Evolutionary conservation across 345 rosid genomes (phyloP).

Genomic region (Kernera saxatilis): DNA sequence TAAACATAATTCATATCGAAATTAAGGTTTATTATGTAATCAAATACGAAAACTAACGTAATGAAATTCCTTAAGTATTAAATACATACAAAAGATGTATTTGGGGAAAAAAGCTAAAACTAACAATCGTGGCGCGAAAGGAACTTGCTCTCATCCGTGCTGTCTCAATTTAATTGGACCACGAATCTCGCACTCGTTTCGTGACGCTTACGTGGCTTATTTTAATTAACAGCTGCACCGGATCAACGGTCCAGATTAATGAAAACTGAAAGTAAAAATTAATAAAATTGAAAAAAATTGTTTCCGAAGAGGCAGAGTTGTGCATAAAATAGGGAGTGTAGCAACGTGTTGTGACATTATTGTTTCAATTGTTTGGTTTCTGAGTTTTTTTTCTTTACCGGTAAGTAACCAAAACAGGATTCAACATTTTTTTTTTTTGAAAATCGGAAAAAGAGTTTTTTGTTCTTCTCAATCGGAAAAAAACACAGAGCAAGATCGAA

Average conservation of each 20-base stretch:
- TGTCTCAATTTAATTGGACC: slow-evolving; percentile 35
- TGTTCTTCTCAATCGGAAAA: not conserved
- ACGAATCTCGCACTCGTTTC: slow-evolving; percentile 20
- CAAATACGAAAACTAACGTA: slow-evolving; percentile 13
- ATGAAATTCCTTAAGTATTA: slow-evolving; percentile 11
- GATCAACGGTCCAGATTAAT: slow-evolving; percentile 34
- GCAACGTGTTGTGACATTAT: slow-evolving; percentile 9
- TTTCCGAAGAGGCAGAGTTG: not conserved
- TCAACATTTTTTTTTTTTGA: not conserved
- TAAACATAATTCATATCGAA: not conserved
- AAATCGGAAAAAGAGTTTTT: not conserved
- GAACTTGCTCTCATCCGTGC: not conserved
- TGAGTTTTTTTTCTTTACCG: not conserved
- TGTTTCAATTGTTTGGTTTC: not conserved
- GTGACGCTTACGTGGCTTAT: slow-evolving; percentile 26
- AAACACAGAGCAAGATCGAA: not conserved
- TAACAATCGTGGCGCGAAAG: slow-evolving; percentile 48
- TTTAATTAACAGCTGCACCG: not conserved
- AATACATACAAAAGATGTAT: not conserved
- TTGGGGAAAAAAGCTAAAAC: not conserved
- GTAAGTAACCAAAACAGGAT: not conserved
- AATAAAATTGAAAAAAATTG: not conserved
- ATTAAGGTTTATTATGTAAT: not conserved
- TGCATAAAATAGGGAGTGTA: not conserved
- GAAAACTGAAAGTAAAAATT: not conserved